These are phyloP conservation scores for Homolaphlyctis polyrhiza DNA, from an alignment of 371 early-diverging fungal genomes.

Conservation along the genomic window DNA sequence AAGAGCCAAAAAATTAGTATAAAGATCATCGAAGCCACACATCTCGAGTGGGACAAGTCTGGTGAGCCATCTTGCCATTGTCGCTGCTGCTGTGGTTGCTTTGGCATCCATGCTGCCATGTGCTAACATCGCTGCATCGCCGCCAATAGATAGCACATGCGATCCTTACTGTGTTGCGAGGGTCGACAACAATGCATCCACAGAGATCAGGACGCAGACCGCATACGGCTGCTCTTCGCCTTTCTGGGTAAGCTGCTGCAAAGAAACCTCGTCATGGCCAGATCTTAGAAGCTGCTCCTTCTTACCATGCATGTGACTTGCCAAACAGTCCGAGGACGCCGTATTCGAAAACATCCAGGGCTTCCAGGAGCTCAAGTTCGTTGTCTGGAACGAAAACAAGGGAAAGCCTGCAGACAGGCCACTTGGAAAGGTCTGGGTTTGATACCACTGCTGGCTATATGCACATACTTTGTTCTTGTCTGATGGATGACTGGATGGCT, in stretches of 20 bases:
- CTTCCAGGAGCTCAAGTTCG: neutral
- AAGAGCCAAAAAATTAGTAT: neutral
- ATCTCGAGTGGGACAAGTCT: constrained; percentile 4
- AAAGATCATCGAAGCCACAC: neutral
- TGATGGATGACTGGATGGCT: too few relatives aligned
- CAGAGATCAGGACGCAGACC: neutral
- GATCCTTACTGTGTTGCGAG: neutral
- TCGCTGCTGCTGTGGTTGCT: neutral
- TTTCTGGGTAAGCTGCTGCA: constrained; percentile 7
- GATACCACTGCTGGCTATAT: too few relatives aligned
- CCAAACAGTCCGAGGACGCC: neutral
- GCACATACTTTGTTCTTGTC: too few relatives aligned
- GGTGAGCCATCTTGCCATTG: neutral
- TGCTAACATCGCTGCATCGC: neutral
- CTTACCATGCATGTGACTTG: too few relatives aligned
- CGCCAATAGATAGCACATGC: constrained; percentile 1
- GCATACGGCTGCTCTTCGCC: neutral
- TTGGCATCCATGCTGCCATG: neutral
- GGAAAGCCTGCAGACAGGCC: neutral
- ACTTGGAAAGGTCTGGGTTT: neutral
- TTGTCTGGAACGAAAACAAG: constrained; percentile 5
- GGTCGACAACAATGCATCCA: neutral
- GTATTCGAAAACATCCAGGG: neutral
- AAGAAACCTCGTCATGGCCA: too few relatives aligned
- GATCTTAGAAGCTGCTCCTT: too few relatives aligned